Base-by-base conservation (phyloP, 805 yeast species). In the Candida endomychidarum region DNA sequence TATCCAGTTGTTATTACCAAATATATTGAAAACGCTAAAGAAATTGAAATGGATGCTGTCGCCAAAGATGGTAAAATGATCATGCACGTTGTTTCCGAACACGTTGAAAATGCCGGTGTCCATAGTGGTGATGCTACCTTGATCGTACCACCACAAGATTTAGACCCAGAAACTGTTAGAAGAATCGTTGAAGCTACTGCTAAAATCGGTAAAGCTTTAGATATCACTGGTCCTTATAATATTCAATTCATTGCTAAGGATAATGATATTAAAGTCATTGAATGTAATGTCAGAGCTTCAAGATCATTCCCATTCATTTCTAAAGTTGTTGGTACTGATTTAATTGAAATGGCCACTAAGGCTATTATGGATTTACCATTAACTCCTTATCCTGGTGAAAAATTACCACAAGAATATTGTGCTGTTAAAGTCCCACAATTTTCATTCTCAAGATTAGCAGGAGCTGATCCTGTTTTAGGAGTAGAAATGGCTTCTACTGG, bases 401-500 rank as follows among this genome's bases (percentile, higher is more conserved):
- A 82, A 58, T 73, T 93, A 53, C 96, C 98, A 44, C 88, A 83
- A 55, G 91, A 91, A 62, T 91, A 89, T 69, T 95, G 99, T 46
- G 57, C 59, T 22, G 57, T 58, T 16, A 93, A 93, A 72, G 97
- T 91, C 40, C 99, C 99, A 34, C 99, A 93, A 72, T 93, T 93
- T 69, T 91, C 98, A 6, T 93, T 93, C 74, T 90, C 98, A 27
- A 83, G 99, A 72, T 76, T 93, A 57, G 97, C 98, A 14, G 99
- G 99, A 51, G 99, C 99, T 37, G 99, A 93, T 66, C 99, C 99
- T 49, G 90, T 86, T 77, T 75, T 93, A 60, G 99, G 99, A 49
- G 99, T 93, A 51, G 99, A 93, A 72, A 93, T 93, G 99, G 83
- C 98, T 5, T 90, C 98, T 9, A 93, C 99, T 38, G 99, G 99